Evolutionary conservation across 2,329 filamentous ascomycete species (phyloP).

Genomic region (Aureobasidium leucospermi): DNA sequence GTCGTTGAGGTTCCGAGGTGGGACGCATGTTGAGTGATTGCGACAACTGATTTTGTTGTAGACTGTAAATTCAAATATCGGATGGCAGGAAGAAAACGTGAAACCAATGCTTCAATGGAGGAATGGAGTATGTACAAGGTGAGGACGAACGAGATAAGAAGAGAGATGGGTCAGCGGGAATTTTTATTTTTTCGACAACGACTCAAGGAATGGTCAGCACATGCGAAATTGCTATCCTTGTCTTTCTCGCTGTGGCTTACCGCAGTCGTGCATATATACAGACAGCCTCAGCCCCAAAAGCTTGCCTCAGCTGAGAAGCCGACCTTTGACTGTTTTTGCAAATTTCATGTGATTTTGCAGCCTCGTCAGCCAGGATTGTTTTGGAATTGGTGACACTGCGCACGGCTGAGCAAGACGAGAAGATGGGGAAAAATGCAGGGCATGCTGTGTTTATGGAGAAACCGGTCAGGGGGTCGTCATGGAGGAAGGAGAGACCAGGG

Average conservation of each 20-base stretch:
- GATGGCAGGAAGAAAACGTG: background rate
- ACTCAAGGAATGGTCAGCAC: background rate
- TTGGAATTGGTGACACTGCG: background rate
- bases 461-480: background rate
- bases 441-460: background rate
- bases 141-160: background rate
- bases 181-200: background rate
- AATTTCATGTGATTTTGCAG: conserved; percentile 1
- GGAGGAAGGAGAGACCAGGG: background rate
- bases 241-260: conserved; percentile 3
- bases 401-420: background rate
- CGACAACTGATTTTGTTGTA: background rate
- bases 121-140: background rate
- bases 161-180: background rate
- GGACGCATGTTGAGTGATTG: background rate
- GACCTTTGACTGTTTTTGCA: background rate
- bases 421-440: conserved; percentile 1
- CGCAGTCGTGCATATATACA: conserved; percentile 7
- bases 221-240: background rate
- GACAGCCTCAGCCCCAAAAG: background rate
- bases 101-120: background rate
- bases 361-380: background rate
- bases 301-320: conserved; percentile 1
- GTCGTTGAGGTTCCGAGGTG: background rate
- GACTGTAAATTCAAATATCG: background rate